Conservation (phyloP, 2,329 filamentous ascomycete genomes). For the Cercospora sp. region DNA sequence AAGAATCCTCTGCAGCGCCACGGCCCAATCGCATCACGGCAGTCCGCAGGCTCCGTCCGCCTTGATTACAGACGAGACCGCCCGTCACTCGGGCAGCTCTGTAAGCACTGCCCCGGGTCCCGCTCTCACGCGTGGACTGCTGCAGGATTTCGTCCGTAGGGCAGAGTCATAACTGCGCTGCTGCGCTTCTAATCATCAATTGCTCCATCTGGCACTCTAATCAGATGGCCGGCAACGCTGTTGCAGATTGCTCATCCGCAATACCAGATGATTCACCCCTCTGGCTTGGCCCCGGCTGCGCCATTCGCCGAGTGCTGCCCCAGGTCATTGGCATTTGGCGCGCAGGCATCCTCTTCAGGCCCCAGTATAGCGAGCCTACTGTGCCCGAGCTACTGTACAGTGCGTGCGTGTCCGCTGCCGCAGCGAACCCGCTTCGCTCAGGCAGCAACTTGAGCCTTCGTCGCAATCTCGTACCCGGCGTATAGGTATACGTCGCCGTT, state of each 20-base stretch:
- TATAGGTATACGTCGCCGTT: not conserved
- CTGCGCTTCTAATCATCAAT: not conserved
- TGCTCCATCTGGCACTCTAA: not conserved
- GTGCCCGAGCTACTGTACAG: not conserved
- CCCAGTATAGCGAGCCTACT: conserved; percentile 9
- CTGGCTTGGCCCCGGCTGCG: conserved; percentile 13
- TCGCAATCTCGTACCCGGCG: not conserved
- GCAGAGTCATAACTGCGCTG: conserved; percentile 6
- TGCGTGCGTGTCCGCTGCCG: not conserved
- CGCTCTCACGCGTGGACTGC: not conserved
- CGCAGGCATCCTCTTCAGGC: conserved; percentile 14
- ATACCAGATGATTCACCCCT: conserved; percentile 10
- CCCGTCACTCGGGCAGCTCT: conserved; percentile 10
- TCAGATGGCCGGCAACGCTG: not conserved
- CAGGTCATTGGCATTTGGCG: conserved; percentile 9
- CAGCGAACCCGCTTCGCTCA: not conserved
- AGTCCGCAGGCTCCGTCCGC: conserved; percentile 15
- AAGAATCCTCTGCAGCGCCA: conserved; percentile 15
- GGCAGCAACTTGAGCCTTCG: not conserved
- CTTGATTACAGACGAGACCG: conserved; percentile 16
- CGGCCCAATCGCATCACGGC: conserved; percentile 19
- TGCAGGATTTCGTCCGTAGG: conserved; percentile 6
- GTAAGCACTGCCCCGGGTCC: conserved; percentile 14
- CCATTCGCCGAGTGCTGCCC: conserved; percentile 2
- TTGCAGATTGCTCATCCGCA: conserved; percentile 15